Evolutionary conservation across 768 basidiomycete species (phyloP).

Genomic region (Termitomyces sp.): DNA sequence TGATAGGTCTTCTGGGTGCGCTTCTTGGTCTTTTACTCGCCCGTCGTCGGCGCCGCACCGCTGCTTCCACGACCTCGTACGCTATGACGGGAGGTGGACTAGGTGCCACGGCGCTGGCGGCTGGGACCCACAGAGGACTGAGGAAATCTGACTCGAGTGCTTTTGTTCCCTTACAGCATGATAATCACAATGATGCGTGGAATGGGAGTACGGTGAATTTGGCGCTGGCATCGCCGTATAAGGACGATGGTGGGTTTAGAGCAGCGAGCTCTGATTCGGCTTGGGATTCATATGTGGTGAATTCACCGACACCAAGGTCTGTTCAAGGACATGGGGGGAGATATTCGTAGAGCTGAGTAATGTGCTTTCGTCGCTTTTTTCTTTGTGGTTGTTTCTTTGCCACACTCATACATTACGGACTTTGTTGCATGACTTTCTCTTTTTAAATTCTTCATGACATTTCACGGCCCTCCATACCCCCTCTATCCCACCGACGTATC

Average conservation of each 20-base stretch:
- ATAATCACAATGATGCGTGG: conserved; percentile 52
- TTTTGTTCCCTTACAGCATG: conserved; percentile 67
- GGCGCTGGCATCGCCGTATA: conserved; percentile 24
- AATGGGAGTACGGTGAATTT: conserved; percentile 47
- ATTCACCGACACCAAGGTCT: conserved; percentile 6
- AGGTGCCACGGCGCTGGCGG: conserved; percentile 7
- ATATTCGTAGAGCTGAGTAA: conserved; percentile 11
- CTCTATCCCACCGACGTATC: not conserved
- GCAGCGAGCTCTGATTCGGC: conserved; percentile 25
- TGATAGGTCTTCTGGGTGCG: conserved; percentile 44
- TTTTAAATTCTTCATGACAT: conserved; percentile 1
- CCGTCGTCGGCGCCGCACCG: conserved; percentile 46
- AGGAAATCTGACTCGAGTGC: conserved; percentile 61
- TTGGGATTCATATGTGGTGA: conserved; percentile 27
- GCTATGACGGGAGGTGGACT: conserved; percentile 15
- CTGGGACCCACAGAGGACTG: conserved; percentile 23
- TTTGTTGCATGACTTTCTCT: not conserved
- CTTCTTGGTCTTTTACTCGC: conserved; percentile 45
- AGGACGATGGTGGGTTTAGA: conserved; percentile 21
- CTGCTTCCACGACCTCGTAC: conserved; percentile 22
- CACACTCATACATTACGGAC: conserved; percentile 5
- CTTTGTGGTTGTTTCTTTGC: not conserved
- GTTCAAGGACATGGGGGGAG: not conserved
- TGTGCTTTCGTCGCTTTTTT: conserved; percentile 2
- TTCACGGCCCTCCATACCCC: not conserved